These are phyloP conservation scores for Septoria petroselini DNA, from an alignment of 2,329 filamentous ascomycete genomes.

Conservation along the genomic window DNA sequence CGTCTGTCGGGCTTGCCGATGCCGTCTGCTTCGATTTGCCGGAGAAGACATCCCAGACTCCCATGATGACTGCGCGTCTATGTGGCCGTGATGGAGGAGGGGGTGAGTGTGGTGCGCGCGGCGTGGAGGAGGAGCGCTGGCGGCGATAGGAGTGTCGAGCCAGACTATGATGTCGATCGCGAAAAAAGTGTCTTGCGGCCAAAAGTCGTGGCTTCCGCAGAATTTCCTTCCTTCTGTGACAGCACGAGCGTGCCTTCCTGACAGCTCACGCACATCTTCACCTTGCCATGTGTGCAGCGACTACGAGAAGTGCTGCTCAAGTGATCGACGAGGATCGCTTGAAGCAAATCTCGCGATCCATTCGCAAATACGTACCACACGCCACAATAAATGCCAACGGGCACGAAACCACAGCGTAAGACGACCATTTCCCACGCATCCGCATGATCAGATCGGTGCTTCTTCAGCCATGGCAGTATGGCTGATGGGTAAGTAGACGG, in stretches of 20 bases:
- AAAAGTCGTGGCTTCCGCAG: too few species aligned
- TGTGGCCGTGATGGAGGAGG: constrained; percentile 16
- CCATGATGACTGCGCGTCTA: constrained; percentile 42
- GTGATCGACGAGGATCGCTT: constrained; percentile 19
- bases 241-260: not conserved
- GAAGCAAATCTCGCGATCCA: constrained; percentile 22
- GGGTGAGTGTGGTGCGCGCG: constrained; percentile 1
- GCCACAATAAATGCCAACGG: not conserved
- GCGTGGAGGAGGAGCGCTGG: constrained; percentile 2
- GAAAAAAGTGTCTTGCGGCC: too few species aligned
- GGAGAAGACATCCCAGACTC: constrained; percentile 60
- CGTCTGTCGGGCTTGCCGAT: constrained; percentile 44
- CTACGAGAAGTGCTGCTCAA: constrained; percentile 1
- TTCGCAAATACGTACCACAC: constrained; percentile 20
- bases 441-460: not conserved
- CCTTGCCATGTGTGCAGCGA: not conserved
- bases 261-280: not conserved
- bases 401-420: constrained; percentile 28
- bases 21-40: constrained; percentile 49
- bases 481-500: constrained; percentile 30
- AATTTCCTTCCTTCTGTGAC: too few species aligned
- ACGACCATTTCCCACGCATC: not conserved
- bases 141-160: constrained; percentile 9
- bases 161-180: constrained; percentile 8
- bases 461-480: constrained; percentile 11